Evolutionary conservation across 768 basidiomycete genomes (phyloP).

Genomic region (Terana coerulea): DNA sequence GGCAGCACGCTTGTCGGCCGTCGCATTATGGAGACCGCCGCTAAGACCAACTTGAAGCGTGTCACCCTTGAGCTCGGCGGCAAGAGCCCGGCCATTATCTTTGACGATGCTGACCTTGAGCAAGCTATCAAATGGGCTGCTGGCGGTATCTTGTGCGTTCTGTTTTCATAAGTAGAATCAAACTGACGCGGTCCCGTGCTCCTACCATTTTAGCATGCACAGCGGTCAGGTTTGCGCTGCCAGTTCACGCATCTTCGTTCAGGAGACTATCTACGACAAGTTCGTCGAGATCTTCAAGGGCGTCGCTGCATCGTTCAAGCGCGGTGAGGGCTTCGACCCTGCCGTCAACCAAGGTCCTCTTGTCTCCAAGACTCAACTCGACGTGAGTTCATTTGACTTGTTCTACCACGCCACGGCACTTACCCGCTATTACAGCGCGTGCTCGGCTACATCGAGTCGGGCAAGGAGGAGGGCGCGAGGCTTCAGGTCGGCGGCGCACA

Average conservation of each 20-base stretch:
- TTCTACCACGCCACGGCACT: conserved; percentile 70
- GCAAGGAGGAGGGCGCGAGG: conserved; percentile 66
- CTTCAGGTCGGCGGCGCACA: conserved; percentile 60
- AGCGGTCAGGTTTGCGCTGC: conserved; percentile 43
- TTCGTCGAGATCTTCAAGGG: conserved; percentile 45
- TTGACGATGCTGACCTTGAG: conserved; percentile 69
- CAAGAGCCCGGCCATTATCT: conserved; percentile 69
- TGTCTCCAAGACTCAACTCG: conserved; percentile 43
- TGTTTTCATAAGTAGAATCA: background rate
- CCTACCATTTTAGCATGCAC: no score
- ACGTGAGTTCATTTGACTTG: conserved; percentile 55
- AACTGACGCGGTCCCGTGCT: background rate
- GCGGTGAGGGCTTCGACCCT: conserved; percentile 40
- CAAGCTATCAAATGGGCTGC: conserved; percentile 31
- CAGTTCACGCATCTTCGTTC: conserved; percentile 56
- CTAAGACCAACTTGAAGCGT: conserved; percentile 79
- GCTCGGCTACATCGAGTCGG: conserved; percentile 67
- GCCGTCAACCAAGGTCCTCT: conserved; percentile 45
- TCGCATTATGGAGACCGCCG: conserved; percentile 73
- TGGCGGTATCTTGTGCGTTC: conserved; percentile 3
- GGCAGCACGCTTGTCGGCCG: conserved; percentile 79
- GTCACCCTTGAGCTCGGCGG: conserved; percentile 83
- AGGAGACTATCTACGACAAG: conserved; percentile 53
- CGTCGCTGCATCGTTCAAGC: conserved; percentile 31
- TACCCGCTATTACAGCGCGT: conserved; percentile 74